Evolutionary conservation across 345 rosid genomes (phyloP).

Genomic region (Populus tremula): DNA sequence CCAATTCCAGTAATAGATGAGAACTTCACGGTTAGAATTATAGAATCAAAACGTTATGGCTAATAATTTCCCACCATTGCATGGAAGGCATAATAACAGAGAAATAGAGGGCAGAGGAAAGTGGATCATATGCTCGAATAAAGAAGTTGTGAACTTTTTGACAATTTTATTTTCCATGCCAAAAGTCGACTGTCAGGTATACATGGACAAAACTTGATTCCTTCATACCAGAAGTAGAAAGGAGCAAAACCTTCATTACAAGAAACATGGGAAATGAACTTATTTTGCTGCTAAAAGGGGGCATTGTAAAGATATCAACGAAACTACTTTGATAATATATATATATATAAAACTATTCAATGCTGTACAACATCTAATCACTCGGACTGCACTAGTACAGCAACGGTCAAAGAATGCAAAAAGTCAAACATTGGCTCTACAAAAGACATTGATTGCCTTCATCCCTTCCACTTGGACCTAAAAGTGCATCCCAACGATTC

Average conservation of each 20-base stretch:
- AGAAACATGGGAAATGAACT: background rate
- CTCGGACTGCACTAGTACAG: constrained; percentile 16
- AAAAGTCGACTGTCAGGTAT: background rate
- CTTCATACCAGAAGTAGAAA: background rate
- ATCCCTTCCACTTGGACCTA: background rate
- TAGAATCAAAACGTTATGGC: too few relatives aligned
- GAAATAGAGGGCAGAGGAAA: too few relatives aligned
- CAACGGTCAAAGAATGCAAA: constrained; percentile 11
- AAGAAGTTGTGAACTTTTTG: background rate
- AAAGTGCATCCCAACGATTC: constrained; percentile 8
- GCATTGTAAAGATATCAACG: constrained; percentile 9
- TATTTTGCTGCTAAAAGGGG: background rate
- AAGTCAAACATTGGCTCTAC: constrained; percentile 25
- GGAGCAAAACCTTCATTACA: background rate
- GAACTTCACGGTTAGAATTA: too few relatives aligned
- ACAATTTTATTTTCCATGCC: background rate
- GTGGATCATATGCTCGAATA: too few relatives aligned
- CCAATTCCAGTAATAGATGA: too few relatives aligned
- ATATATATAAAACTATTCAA: constrained; percentile 13
- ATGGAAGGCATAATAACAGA: background rate
- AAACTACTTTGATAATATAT: background rate
- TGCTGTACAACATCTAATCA: constrained; percentile 30
- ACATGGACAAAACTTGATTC: constrained; percentile 6
- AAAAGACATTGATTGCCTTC: constrained; percentile 24
- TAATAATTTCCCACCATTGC: too few relatives aligned